Evolutionary conservation across 441 rosid species (phyloP), one percentile per base, ranked within the genome.

Genomic region (Oxalis stricta): DNA sequence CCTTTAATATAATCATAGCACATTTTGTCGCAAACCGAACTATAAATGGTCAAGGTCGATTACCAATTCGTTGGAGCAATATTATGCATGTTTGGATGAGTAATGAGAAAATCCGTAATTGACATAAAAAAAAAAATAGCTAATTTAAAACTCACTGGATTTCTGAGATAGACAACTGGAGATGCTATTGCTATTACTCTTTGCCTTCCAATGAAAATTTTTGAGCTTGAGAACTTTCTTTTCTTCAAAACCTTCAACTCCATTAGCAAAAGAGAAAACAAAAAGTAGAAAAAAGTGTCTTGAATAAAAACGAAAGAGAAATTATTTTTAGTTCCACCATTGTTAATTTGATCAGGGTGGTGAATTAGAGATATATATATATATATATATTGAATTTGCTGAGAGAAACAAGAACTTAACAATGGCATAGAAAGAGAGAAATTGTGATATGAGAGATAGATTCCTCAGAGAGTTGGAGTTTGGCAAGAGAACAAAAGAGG

Each of bases 401-500:
- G 28, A 10, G 38, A 38, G 28, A 37, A 41, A 50, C 49, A 56
- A 52, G 46, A 51, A 22, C 44, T 13, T 23, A 11, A 30, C 18
- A 45, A 14, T 19, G 35, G 47, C 28, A 16, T 48, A 19, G 48
- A 35, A 47, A 5, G 33, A 45, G 45, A 28, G 32, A 46, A 45
- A 22, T 51, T 31, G 46, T 38, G 23, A 38, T 38, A 43, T 22
- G 19, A 19, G 44, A 6, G 64, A 61, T 69, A 70, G 83, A 76
- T 69, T 68, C 72, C 53, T 59, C n/a, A n/a, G 54, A 56, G 57
- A 52, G 70, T 68, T 78, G 88, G 93, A 76, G 62, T 70, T 52
- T 58, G 67, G 82, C 65, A 71, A 75, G 81, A 70, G 63, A 80
- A 82, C 96, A 82, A 82, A 82, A 77, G 66, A 70, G 41, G 46